Conservation (phyloP, 2,329 filamentous ascomycete genomes). For the Paraphaeosphaeria sporulosa region DNA sequence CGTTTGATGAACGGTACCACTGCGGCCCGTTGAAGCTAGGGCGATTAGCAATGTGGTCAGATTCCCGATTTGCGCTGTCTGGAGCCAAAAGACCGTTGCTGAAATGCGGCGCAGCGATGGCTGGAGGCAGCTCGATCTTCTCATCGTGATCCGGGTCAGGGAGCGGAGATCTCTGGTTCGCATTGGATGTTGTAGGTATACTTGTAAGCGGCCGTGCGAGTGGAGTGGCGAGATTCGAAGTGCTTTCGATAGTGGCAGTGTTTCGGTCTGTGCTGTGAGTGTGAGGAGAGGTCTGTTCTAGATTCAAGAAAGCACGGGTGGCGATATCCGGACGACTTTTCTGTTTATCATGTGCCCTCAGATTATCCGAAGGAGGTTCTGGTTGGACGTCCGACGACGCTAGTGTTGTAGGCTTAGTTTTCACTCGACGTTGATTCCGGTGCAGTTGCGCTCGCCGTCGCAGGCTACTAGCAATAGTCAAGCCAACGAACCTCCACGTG, state of each 20-base stretch:
- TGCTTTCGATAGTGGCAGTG: slow-evolving; percentile 53
- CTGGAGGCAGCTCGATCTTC: slow-evolving; percentile 46
- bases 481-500: slow-evolving; percentile 65
- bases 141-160: slow-evolving; percentile 49
- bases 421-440: slow-evolving; percentile 34
- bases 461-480: slow-evolving; percentile 60
- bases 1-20: slow-evolving; percentile 45
- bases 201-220: slow-evolving; percentile 55
- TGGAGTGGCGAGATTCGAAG: slow-evolving; percentile 64
- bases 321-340: slow-evolving; percentile 37
- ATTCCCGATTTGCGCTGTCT: slow-evolving; percentile 15
- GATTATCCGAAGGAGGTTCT: slow-evolving; percentile 24
- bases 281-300: slow-evolving; percentile 41
- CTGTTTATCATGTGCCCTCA: slow-evolving; percentile 32
- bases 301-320: slow-evolving; percentile 41
- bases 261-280: slow-evolving; percentile 26
- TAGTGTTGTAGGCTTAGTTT: slow-evolving; percentile 26
- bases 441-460: slow-evolving; percentile 46
- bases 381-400: slow-evolving; percentile 17
- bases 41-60: slow-evolving; percentile 22
- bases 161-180: slow-evolving; percentile 26
- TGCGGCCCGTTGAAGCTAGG: slow-evolving; percentile 38
- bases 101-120: slow-evolving; percentile 34
- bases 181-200: slow-evolving; percentile 10
- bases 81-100: slow-evolving; percentile 11